phyloP scores from a whole-genome alignment of 306 rosid genomes.

The Quercus agrifolia region DNA sequence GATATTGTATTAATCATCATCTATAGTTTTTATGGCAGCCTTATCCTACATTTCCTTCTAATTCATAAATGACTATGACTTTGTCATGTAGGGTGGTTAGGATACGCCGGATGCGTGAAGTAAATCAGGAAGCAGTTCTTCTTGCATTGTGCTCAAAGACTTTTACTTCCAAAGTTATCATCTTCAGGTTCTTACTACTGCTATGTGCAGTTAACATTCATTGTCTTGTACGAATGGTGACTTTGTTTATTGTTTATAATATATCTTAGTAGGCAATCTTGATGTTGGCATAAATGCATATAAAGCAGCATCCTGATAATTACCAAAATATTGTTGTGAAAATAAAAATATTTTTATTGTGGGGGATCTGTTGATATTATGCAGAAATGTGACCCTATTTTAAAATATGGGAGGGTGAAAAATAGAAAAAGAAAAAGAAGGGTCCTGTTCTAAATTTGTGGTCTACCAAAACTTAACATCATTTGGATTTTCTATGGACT shows the following conservation, averaged over 20 bases:
- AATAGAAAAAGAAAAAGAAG: neutral
- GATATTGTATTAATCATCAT: neutral
- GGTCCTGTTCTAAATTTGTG: neutral
- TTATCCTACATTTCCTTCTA: constrained; percentile 1
- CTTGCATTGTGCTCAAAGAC: constrained; percentile 89
- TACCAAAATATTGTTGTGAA: too few species aligned
- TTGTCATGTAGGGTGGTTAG: constrained; percentile 73
- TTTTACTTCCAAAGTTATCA: constrained; percentile 68
- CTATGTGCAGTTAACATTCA: neutral
- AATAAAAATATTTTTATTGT: neutral
- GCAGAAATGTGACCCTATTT: neutral
- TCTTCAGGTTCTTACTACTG: constrained; percentile 64
- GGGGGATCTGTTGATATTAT: neutral
- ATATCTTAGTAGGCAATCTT: neutral
- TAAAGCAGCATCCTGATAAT: too few species aligned
- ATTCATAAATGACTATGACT: constrained; percentile 3
- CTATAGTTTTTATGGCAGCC: constrained; percentile 7
- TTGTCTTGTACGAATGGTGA: constrained; percentile 15
- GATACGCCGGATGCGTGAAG: constrained; percentile 86
- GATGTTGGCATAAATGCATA: neutral
- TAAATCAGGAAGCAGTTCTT: constrained; percentile 91
- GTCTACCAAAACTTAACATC: neutral
- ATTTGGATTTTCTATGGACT: neutral
- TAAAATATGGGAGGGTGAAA: neutral
- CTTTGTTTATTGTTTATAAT: neutral